Evolutionary conservation across 2,329 filamentous ascomycete genomes (phyloP), one percentile per base, ranked within the genome.

Genomic region (Bretziella fagacearum): DNA sequence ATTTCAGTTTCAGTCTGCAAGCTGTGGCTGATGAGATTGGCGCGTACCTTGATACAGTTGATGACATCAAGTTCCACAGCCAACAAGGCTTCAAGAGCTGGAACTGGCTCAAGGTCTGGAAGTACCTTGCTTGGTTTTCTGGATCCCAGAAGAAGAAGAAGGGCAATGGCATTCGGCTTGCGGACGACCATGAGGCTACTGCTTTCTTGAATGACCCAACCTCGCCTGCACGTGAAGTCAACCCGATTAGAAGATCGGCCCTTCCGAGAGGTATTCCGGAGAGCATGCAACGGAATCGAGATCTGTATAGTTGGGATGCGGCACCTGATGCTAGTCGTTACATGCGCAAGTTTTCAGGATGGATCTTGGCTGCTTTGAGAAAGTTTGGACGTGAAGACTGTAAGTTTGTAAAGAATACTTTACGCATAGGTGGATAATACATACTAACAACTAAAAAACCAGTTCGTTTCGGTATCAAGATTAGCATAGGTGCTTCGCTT

Each of bases 11-110:
- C 59, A 93, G 83, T 36, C 67, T 98, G 22, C 75, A 91, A 52
- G 83, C 91, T 54, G 89, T 96, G 57, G 87, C 85, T 0, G 84
- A 93, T 58, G 86, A 95, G 57, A 82, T 93, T 65, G 77, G 84
- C 53, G 74, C 73, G 10, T 91, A 93, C 55, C 63, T 98, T 37
- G 77, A 84, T 45, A 79, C 91, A 1, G 65, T 98, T 3, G 85
- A 95, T 57, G 84, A 94, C 35, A 63, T 96, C 33, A 48, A 48
- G 42, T 48, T 48, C 27, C 42, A 51, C 36, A 46, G 33, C 23
- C 46, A 48, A n/a, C 46, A 48, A 18, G 49, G 49, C 35, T 87
- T 91, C 59, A 70, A 72, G 32, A 77, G 77, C 30, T 96, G 89
- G 86, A 70, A 68, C n/a, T 98, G 87, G 84, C 59, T 95, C 27